A percentile compares a stretch with the other conserved stretches of the same genome.
phyloP scores from a whole-genome alignment of 177 flowering plant species.

The Telopea speciosissima region DNA sequence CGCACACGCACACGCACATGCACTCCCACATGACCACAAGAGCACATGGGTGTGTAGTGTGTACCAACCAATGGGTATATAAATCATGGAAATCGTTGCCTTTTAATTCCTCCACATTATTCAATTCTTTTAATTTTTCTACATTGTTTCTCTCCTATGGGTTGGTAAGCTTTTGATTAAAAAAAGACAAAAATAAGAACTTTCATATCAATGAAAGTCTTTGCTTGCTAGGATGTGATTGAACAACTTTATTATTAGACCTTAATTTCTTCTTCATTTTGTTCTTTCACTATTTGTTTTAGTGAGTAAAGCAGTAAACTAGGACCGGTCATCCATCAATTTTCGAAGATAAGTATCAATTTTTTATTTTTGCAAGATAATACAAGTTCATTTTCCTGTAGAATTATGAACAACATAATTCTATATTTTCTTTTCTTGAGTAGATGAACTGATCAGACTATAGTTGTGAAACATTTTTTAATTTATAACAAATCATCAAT shows the following conservation, averaged over 20 bases:
- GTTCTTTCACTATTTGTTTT: background rate
- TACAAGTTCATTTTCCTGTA: no score
- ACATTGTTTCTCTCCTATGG: background rate
- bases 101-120: background rate
- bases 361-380: no score
- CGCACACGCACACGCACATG: background rate
- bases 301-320: no score
- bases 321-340: background rate
- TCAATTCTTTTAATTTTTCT: background rate
- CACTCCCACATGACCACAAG: background rate
- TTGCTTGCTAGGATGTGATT: background rate
- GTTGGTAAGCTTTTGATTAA: background rate
- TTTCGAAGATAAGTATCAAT: no score
- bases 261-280: background rate
- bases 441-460: no score
- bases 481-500: no score
- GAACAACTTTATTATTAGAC: background rate
- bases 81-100: background rate
- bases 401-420: no score
- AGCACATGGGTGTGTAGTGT: background rate
- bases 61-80: background rate
- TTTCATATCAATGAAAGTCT: slow-evolving; percentile 1
- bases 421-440: no score
- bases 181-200: background rate
- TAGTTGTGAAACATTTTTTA: no score